Base-by-base conservation (phyloP, 1,284 basidiomycete genomes). In the Ceratobasidium sp. region DNA sequence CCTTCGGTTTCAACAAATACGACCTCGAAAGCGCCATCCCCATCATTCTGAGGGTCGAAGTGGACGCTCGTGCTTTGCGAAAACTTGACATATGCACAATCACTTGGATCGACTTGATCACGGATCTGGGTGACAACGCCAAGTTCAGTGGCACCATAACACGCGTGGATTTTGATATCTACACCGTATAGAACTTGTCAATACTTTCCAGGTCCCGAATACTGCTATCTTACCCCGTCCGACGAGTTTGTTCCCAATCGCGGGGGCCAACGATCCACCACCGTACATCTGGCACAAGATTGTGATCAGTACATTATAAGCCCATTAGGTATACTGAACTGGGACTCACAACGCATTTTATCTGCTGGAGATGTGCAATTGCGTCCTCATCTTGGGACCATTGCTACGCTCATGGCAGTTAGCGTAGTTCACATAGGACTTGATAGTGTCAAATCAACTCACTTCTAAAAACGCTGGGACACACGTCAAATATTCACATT, bases 401-500 rank as follows among this genome's bases (percentile, higher is more conserved):
- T 22, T 32, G 49, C 70, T 69, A n/a, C n/a, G n/a, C n/a, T n/a
- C n/a, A n/a, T n/a, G n/a, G n/a, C n/a, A n/a, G n/a, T n/a, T n/a
- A n/a, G 31, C n/a, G 22, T n/a, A n/a, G n/a, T n/a, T 29, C 13
- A 58, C 8, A 32, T 57, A 47, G 22, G 22, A 47, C n/a, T 50
- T 29, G 32, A 17, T 32, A 22, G n/a, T 6, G 7, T 22, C 27
- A 62, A 62, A 20, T 2, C n/a, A 12, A 49, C 67, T 32, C 20
- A 71, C 71, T 42, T 72, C 72, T 3, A 65, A 35, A 53, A 72
- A 70, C 2, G 42, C 68, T 0, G 72, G 72, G 6, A 72, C 53
- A 35, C 57, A 27, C 17, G 72, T 45, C 6, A 69, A 7, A 27
- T 38, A 38, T 25, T 38, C 27, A 12, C 45, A 50, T 15, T 55